Percentiles rank a stretch among this genome's conserved stretches.
phyloP scores from a whole-genome alignment of 2,329 filamentous ascomycete genomes.

The Diaporthe citriasiana region DNA sequence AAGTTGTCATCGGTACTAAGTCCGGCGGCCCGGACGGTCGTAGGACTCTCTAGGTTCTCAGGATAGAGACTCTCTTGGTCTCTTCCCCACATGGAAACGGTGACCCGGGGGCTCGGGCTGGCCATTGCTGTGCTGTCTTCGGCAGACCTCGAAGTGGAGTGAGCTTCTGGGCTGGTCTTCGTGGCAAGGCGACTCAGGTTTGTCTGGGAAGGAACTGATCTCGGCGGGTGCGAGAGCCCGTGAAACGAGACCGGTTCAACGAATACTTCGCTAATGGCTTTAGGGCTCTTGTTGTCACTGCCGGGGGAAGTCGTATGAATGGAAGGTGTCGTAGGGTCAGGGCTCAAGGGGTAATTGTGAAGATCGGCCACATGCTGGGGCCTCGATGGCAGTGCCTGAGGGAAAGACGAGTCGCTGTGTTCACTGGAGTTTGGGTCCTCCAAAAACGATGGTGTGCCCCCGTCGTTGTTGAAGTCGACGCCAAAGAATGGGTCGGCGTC shows the following conservation, averaged over 20 bases:
- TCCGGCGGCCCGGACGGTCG: constrained; percentile 52
- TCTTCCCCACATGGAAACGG: constrained; percentile 68
- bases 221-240: constrained; percentile 58
- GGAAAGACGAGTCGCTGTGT: constrained; percentile 32
- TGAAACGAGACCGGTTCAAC: constrained; percentile 58
- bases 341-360: constrained; percentile 62
- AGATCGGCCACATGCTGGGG: constrained; percentile 45
- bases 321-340: constrained; percentile 63
- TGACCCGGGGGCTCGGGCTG: constrained; percentile 67
- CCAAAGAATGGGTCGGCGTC: constrained; percentile 66
- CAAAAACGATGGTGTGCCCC: constrained; percentile 61
- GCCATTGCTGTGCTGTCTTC: constrained; percentile 65
- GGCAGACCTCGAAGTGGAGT: constrained; percentile 64
- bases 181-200: constrained; percentile 50
- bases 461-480: constrained; percentile 62
- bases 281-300: constrained; percentile 51
- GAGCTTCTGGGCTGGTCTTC: constrained; percentile 65
- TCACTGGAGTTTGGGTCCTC: constrained; percentile 49
- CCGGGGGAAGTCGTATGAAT: constrained; percentile 61
- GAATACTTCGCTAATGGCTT: constrained; percentile 45
- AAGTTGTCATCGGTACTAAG: constrained; percentile 54
- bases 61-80: constrained; percentile 57
- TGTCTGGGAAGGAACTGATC: constrained; percentile 50
- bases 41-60: constrained; percentile 52
- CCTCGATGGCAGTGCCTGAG: constrained; percentile 27